Evolutionary conservation across 2,329 filamentous ascomycete species (phyloP).

Genomic region (Sclerotinia trifoliorum): DNA sequence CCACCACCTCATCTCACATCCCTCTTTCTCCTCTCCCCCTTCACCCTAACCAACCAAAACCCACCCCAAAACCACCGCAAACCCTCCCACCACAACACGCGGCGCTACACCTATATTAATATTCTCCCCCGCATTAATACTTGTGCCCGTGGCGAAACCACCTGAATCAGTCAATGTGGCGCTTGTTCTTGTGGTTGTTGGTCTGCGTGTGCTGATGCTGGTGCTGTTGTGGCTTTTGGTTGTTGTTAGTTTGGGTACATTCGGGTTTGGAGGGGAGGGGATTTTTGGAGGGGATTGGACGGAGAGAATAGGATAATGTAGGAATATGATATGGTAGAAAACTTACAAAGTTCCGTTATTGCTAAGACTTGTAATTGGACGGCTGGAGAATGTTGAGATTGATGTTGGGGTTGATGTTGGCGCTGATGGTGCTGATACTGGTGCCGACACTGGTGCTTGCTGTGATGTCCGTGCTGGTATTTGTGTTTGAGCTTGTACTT

Average conservation of each 20-base stretch:
- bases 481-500: conserved; percentile 7
- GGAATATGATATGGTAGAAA: background rate
- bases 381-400: background rate
- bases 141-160: conserved; percentile 12
- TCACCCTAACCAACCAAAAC: background rate
- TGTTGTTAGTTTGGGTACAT: background rate
- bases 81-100: background rate
- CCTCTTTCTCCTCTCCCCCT: background rate
- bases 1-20: background rate
- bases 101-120: background rate
- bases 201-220: conserved; percentile 8
- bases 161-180: background rate
- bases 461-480: too few species aligned
- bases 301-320: too few species aligned
- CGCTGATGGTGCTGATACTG: background rate
- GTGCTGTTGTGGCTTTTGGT: background rate
- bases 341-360: conserved; percentile 18
- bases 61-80: conserved; percentile 9
- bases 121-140: background rate
- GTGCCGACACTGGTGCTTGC: background rate
- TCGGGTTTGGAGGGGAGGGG: background rate
- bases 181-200: background rate
- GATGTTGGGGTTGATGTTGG: background rate
- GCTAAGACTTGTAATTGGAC: background rate
- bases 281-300: too few species aligned